phyloP scores from a whole-genome alignment of 2,329 filamentous ascomycete genomes.

The Ophiostoma novo-ulmi region DNA sequence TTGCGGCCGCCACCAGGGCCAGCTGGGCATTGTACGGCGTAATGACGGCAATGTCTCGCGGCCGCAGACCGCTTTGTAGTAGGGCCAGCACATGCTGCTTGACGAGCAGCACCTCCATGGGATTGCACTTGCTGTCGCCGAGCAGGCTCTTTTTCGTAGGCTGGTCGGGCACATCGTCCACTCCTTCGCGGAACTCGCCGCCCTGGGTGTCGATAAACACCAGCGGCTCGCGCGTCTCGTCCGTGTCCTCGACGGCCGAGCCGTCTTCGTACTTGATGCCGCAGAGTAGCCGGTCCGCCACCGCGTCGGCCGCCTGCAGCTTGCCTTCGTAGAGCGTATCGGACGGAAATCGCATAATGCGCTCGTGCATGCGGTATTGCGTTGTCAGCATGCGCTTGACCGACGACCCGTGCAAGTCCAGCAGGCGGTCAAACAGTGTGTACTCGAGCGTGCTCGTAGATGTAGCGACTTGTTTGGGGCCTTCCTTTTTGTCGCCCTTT shows the following conservation, averaged over 20 bases:
- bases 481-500: not conserved
- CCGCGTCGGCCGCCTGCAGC: conserved; percentile 73
- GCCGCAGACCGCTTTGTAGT: conserved; percentile 68
- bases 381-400: conserved; percentile 96
- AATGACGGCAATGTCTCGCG: conserved; percentile 85
- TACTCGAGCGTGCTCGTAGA: conserved; percentile 56
- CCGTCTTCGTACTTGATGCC: conserved; percentile 62
- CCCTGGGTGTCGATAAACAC: conserved; percentile 97
- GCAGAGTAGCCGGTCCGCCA: conserved; percentile 68
- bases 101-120: conserved; percentile 80
- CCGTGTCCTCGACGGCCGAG: conserved; percentile 59
- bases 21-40: conserved; percentile 97
- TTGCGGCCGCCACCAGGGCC: conserved; percentile 62
- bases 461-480: not conserved
- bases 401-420: conserved; percentile 69
- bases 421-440: conserved; percentile 87
- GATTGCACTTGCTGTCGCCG: conserved; percentile 77
- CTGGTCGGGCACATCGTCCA: conserved; percentile 56
- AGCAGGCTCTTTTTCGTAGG: conserved; percentile 32
- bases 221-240: conserved; percentile 81
- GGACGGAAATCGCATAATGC: conserved; percentile 92
- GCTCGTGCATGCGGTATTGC: conserved; percentile 97
- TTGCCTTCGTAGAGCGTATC: conserved; percentile 78
- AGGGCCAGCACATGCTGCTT: conserved; percentile 69
- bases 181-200: conserved; percentile 80